Evolutionary conservation across 129 eudicot species (phyloP).

Genomic region (Dittrichia graveolens): DNA sequence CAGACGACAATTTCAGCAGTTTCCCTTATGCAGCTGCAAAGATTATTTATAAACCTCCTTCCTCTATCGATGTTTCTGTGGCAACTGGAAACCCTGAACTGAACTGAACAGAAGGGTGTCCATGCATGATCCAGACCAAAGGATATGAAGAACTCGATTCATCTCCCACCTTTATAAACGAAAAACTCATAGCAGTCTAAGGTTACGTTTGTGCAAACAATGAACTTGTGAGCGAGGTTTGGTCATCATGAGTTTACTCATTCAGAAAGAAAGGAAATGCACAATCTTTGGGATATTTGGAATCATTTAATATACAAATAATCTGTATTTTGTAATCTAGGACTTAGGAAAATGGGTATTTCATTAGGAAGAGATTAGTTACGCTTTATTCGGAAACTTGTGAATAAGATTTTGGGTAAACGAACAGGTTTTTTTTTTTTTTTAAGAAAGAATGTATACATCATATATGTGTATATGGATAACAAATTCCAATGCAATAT

Average conservation of each 20-base stretch:
- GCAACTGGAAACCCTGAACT: constrained; percentile 5
- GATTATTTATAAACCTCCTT: constrained; percentile 58
- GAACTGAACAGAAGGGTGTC: no score
- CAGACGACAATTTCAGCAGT: constrained; percentile 44
- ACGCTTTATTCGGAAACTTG: constrained; percentile 11
- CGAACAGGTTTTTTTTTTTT: constrained; percentile 16
- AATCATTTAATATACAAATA: constrained; percentile 14
- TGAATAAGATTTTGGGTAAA: constrained; percentile 24
- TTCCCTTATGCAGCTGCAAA: constrained; percentile 60
- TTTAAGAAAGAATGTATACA: constrained; percentile 19
- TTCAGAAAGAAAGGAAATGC: constrained; percentile 1
- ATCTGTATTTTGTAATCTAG: constrained; percentile 23
- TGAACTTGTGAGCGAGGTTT: constrained; percentile 77
- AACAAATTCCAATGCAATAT: not conserved
- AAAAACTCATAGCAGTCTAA: constrained; percentile 29
- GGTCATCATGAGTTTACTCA: constrained; percentile 46
- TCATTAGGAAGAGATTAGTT: constrained; percentile 2
- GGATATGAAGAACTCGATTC: constrained; percentile 62
- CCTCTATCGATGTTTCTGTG: constrained; percentile 44
- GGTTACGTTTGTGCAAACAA: constrained; percentile 44
- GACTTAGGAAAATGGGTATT: constrained; percentile 25
- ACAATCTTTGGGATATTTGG: not conserved
- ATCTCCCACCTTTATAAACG: constrained; percentile 43
- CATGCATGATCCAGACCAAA: constrained; percentile 40
- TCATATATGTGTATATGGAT: not conserved